Evolutionary conservation across 495 filamentous ascomycete genomes (phyloP).

Genomic region (Aspergillus funiculosus): DNA sequence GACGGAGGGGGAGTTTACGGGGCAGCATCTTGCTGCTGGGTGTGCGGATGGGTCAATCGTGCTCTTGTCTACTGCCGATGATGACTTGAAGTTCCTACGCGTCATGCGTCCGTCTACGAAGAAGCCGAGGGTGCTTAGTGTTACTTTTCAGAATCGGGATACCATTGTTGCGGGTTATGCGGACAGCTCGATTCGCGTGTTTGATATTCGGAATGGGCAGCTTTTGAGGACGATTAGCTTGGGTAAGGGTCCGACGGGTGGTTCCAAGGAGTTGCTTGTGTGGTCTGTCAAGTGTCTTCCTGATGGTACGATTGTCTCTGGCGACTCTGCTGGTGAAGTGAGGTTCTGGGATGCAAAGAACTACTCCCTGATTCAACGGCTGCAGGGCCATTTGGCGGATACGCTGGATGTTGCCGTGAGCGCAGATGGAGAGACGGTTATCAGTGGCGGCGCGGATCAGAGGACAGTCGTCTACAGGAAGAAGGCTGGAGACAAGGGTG

Average conservation of each 20-base stretch:
- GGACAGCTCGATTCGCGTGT: slow-evolving; percentile 85
- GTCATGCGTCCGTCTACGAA: slow-evolving; percentile 70
- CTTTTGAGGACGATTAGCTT: slow-evolving; percentile 75
- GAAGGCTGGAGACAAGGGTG: slow-evolving; percentile 47
- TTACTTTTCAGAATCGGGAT: slow-evolving; percentile 79
- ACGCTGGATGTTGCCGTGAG: slow-evolving; percentile 76
- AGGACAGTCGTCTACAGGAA: slow-evolving; percentile 72
- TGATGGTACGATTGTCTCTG: slow-evolving; percentile 87
- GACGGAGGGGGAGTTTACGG: slow-evolving; percentile 41
- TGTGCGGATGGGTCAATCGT: slow-evolving; percentile 89
- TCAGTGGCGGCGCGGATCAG: slow-evolving; percentile 88
- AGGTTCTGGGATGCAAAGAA: slow-evolving; percentile 91
- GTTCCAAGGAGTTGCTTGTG: slow-evolving; percentile 78
- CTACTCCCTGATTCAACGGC: slow-evolving; percentile 76
- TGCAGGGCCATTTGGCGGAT: slow-evolving; percentile 85
- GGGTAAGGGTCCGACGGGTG: slow-evolving; percentile 66
- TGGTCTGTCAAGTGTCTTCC: slow-evolving; percentile 87
- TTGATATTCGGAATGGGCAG: slow-evolving; percentile 73
- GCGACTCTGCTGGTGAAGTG: slow-evolving; percentile 88
- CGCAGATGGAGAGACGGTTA: slow-evolving; percentile 72
- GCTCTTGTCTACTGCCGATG: slow-evolving; percentile 75
- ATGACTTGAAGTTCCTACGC: slow-evolving; percentile 65
- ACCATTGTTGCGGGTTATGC: slow-evolving; percentile 84
- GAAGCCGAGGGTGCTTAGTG: slow-evolving; percentile 78
- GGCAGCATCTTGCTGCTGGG: slow-evolving; percentile 77